Evolutionary conservation across 345 rosid species (phyloP), one percentile per base, ranked within the genome.

Genomic region (Punica granatum): DNA sequence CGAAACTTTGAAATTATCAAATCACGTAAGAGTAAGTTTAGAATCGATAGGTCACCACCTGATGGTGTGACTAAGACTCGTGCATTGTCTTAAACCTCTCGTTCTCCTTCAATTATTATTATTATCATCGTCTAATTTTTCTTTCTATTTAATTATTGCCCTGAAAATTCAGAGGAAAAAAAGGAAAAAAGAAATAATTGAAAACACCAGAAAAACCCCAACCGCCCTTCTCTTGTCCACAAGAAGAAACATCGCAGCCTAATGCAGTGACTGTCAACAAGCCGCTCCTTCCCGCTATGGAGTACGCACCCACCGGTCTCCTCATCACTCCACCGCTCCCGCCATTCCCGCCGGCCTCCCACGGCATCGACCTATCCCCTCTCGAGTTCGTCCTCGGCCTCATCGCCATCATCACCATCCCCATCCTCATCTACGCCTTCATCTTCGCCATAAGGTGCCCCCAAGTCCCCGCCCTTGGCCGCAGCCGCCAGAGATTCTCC

Each of bases 361-460:
- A 81, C 14, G 80, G 72, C 71, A 74, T 85, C 54, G 92, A 88
- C 74, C 61, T 92, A 30, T 77, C 97, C 21, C 88, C 97, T 51
- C 83, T 90, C 10, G 84, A 80, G 71, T 79, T 88, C 77, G 73
- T 88, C 28, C 84, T 90, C 44, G 88, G 83, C 41, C 69, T 92
- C 66, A 36, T 92, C 18, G 97, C 97, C 0, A 41, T 90, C 69
- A 66, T 90, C 82, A 82, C 92, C 56, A 80, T 90, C 80, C 90
- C 91, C 13, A 77, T 82, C 67, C 70, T 92, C 76, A 83, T 81
- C 75, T 92, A 80, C 82, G 80, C 92, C 54, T 69, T 88, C 73
- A 80, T 86, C 70, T 85, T 85, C 73, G 67, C 90, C 43, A 3
- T 79, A 69, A 83, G 76, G 15, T 88, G 91, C 66, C 88, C 90